Conservation (phyloP, 2,329 filamentous ascomycete species). For the Fusarium sp. region DNA sequence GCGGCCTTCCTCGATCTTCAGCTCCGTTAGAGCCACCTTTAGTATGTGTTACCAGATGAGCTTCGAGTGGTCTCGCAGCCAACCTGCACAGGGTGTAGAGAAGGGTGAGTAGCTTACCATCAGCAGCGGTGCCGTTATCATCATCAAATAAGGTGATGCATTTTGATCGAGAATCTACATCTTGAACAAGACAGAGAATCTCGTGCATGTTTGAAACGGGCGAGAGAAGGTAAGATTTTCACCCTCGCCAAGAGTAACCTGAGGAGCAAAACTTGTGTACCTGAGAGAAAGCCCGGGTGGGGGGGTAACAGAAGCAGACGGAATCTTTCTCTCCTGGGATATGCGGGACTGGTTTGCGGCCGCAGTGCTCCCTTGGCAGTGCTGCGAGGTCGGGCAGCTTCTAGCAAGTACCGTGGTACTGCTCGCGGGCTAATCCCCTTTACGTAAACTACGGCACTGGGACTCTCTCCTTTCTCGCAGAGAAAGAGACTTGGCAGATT, state of each 20-base stretch:
- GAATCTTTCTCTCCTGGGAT: neutral
- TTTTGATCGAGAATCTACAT: neutral
- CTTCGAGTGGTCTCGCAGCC: neutral
- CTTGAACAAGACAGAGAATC: neutral
- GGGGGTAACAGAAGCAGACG: neutral
- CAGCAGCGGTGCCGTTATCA: neutral
- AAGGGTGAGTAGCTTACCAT: neutral
- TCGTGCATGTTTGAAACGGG: accelerated
- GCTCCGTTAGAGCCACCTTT: neutral
- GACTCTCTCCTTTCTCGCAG: neutral
- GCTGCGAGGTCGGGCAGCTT: neutral
- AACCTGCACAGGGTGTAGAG: neutral
- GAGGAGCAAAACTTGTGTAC: neutral
- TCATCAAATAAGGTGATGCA: neutral
- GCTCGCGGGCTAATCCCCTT: neutral
- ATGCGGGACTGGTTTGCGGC: neutral
- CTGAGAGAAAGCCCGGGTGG: neutral
- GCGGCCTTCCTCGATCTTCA: neutral
- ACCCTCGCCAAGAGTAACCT: neutral
- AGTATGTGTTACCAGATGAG: neutral
- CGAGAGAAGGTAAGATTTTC: neutral
- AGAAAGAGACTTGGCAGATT: neutral
- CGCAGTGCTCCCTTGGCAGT: neutral
- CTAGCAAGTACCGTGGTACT: neutral
- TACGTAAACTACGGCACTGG: neutral